These are phyloP conservation scores for Fusarium annulatum DNA, from an alignment of 2,329 filamentous ascomycete genomes.

Conservation along the genomic window DNA sequence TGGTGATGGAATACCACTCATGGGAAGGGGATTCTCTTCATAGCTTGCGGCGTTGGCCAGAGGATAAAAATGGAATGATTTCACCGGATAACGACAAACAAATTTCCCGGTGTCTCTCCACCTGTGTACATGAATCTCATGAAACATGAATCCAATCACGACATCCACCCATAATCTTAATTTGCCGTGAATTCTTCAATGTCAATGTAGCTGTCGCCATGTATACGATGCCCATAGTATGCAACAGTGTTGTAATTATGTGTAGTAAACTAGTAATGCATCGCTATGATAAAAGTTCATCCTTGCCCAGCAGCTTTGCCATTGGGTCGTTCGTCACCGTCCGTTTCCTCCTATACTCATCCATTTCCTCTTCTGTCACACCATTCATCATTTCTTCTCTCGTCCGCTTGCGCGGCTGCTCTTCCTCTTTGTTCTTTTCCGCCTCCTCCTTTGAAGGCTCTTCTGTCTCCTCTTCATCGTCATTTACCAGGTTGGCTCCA, in stretches of 20 bases:
- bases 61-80: constrained; percentile 61
- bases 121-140: constrained; percentile 43
- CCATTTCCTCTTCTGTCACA: constrained; percentile 85
- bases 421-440: constrained; percentile 48
- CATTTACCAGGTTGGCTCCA: constrained; percentile 56
- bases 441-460: constrained; percentile 44
- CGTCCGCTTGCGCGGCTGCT: constrained; percentile 73
- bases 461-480: constrained; percentile 42
- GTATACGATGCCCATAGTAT: background rate
- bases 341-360: constrained; percentile 83
- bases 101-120: constrained; percentile 31
- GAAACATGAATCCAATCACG: constrained; percentile 39
- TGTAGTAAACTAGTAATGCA: background rate
- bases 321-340: constrained; percentile 85
- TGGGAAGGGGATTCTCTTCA: constrained; percentile 57
- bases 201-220: background rate
- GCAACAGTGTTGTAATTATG: background rate
- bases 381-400: constrained; percentile 82
- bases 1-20: constrained; percentile 51
- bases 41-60: constrained; percentile 64
- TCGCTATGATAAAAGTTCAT: constrained; percentile 59
- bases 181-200: constrained; percentile 21
- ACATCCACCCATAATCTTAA: background rate
- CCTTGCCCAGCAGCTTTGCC: constrained; percentile 81
- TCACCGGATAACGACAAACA: constrained; percentile 46